Evolutionary conservation across 306 rosid species (phyloP).

Genomic region (Malus asiatica): DNA sequence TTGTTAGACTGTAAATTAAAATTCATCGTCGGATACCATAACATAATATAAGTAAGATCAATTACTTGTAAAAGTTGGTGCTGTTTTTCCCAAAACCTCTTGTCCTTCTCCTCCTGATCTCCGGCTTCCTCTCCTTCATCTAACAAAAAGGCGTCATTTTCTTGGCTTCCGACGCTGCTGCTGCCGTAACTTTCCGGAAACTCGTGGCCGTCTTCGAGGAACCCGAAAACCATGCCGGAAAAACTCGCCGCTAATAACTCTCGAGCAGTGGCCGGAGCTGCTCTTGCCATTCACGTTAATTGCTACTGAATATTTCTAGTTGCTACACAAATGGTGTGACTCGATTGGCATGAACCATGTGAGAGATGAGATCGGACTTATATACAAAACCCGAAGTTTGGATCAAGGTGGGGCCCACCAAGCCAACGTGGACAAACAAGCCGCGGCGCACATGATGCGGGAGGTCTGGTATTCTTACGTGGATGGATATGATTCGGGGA

Average conservation of each 20-base stretch:
- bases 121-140: constrained; percentile 31
- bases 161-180: constrained; percentile 17
- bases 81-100: constrained; percentile 63
- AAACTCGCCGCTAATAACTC: constrained; percentile 1
- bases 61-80: constrained; percentile 57
- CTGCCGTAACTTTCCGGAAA: constrained; percentile 18
- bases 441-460: constrained; percentile 48
- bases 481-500: constrained; percentile 16
- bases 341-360: background rate
- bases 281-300: background rate
- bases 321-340: constrained; percentile 3
- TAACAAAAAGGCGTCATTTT: constrained; percentile 13
- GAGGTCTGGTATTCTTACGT: constrained; percentile 2
- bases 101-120: constrained; percentile 24
- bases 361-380: background rate
- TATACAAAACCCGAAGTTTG: constrained; percentile 5
- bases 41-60: background rate
- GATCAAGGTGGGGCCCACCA: constrained; percentile 1
- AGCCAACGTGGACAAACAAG: constrained; percentile 6
- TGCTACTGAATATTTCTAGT: background rate
- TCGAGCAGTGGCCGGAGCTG: constrained; percentile 3
- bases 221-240: constrained; percentile 57
- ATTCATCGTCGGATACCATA: background rate
- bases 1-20: background rate
- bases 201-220: constrained; percentile 31